Evolutionary conservation across 192 early-diverging fungal genomes (phyloP), one percentile per base, ranked within the genome.

Genomic region (Phycomyces blakesleeanus): DNA sequence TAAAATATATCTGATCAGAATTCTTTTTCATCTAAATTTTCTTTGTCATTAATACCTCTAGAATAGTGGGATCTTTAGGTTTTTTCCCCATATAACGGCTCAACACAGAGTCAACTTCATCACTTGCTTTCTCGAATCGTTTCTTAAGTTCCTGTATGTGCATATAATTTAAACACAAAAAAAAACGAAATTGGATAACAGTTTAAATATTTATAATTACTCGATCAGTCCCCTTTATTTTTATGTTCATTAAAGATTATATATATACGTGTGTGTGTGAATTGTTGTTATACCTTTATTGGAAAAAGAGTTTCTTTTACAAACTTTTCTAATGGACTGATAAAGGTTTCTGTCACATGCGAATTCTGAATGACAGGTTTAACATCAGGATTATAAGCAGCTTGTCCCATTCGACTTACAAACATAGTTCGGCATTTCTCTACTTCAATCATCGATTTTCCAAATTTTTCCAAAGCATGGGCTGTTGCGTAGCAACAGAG

Each of bases 301-400:
- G 83, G 83, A 18, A 63, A 24, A 11, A 87, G 51, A 18, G 81
- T 81, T 6, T 76, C 63, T 40, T 82, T 83, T 1, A 81, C 75
- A 76, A 87, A 85, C 7, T 69, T 68, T 53, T 89, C 86, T 65
- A 91, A 61, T 16, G 90, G 88, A 21, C 78, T 77, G 34, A 91
- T 84, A 52, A 89, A 85, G 55, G 89, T 88, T 49, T 87, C 76
- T 50, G 75, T 73, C 10, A 89, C 73, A 77, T 89, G 88, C 11
- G 86, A 67, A 64, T 82, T 75, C 83, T 85, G 63, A 41, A 49
- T 34, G 29, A 2, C 29, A 34, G 3, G 29, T 34, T 34, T 5
- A 34, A 34, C 29, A 34, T 5, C 7, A 41, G 5, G 22, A 18
- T 22, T 41, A 3, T 15, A 11, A 25, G 4, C 24, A 1, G 24